Conservation (phyloP, 1,284 basidiomycete genomes). For the Schizophyllum amplum region DNA sequence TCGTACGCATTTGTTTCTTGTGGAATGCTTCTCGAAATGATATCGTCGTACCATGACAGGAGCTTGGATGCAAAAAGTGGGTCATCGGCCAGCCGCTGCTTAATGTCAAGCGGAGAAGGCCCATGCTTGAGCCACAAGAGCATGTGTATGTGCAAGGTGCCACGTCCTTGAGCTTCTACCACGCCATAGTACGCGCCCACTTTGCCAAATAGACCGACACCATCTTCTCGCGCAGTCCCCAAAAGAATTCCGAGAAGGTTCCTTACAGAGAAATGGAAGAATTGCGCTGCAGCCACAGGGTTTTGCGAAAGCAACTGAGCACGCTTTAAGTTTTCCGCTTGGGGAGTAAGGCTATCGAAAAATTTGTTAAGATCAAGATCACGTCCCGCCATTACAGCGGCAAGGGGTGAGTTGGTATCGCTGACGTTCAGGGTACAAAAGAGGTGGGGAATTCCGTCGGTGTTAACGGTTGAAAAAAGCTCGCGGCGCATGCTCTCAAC, state of each 20-base stretch:
- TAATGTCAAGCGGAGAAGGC: slow-evolving; percentile 20
- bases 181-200: slow-evolving; percentile 26
- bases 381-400: slow-evolving; percentile 8
- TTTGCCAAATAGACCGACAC: slow-evolving; percentile 9
- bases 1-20: not conserved
- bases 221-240: slow-evolving; percentile 3
- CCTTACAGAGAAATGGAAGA: slow-evolving; percentile 10
- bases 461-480: slow-evolving; percentile 3
- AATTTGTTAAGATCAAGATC: slow-evolving; percentile 9
- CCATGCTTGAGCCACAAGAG: slow-evolving; percentile 21
- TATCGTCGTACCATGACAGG: slow-evolving; percentile 7
- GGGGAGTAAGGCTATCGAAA: slow-evolving; percentile 1
- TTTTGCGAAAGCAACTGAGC: slow-evolving; percentile 7
- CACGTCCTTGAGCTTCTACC: slow-evolving; percentile 26
- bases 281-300: slow-evolving; percentile 12
- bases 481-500: slow-evolving; percentile 3
- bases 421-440: slow-evolving; percentile 9
- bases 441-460: slow-evolving; percentile 1
- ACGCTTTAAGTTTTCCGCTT: slow-evolving; percentile 1
- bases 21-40: slow-evolving; percentile 2
- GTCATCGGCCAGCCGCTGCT: slow-evolving; percentile 7
- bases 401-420: slow-evolving; percentile 11
- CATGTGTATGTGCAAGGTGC: slow-evolving; percentile 25
- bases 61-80: slow-evolving; percentile 1
- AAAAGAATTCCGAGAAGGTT: slow-evolving; percentile 8